Conservation (phyloP, 2,329 filamentous ascomycete genomes). For the Penicillium thymicola region DNA sequence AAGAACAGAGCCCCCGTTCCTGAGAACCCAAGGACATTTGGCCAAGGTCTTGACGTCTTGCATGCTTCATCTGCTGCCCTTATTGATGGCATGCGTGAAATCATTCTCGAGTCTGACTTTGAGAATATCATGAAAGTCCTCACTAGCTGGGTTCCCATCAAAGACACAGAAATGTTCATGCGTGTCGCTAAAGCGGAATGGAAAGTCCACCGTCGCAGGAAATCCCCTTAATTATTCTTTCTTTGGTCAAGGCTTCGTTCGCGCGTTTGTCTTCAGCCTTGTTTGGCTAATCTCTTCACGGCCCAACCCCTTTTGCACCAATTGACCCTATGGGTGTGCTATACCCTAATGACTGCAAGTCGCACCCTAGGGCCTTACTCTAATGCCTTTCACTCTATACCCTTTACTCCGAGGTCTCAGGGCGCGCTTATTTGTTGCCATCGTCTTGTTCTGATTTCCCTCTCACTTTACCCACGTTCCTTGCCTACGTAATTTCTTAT, state of each 20-base stretch:
- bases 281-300: conserved; percentile 2
- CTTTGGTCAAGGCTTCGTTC: not conserved
- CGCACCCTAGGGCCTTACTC: conserved; percentile 8
- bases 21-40: conserved; percentile 42
- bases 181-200: conserved; percentile 83
- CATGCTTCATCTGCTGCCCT: conserved; percentile 88
- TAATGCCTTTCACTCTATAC: conserved; percentile 23
- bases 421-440: not conserved
- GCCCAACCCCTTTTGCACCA: conserved; percentile 1
- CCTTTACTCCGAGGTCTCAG: conserved; percentile 2
- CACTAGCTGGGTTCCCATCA: conserved; percentile 89
- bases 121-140: conserved; percentile 97
- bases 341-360: conserved; percentile 24
- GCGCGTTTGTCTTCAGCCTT: not conserved
- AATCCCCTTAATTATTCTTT: conserved; percentile 10
- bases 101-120: conserved; percentile 88
- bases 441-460: not conserved
- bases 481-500: not conserved
- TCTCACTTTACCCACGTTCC: not conserved
- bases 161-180: conserved; percentile 92
- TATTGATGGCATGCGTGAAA: conserved; percentile 84
- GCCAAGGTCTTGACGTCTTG: conserved; percentile 74
- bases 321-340: conserved; percentile 14
- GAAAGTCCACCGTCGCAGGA: conserved; percentile 61
- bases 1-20: conserved; percentile 25